A percentile compares a stretch with the other conserved stretches of the same genome.
Conservation (phyloP, 306 rosid genomes). For the Ceratonia siliqua region DNA sequence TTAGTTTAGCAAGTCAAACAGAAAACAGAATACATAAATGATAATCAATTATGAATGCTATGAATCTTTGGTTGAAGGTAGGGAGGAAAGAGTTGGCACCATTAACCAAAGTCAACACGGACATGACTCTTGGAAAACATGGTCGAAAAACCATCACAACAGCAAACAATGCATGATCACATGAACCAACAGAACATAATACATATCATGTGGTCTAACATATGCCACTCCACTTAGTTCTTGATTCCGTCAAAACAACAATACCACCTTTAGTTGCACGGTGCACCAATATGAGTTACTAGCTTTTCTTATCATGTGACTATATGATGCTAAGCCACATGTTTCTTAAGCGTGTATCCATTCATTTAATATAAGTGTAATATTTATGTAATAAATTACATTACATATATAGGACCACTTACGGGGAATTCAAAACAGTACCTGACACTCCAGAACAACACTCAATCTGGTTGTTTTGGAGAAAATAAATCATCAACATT, state of each 20-base stretch:
- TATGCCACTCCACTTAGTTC: not conserved
- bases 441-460: not conserved
- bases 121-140: not conserved
- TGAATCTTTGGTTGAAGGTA: not conserved
- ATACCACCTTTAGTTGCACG: not conserved
- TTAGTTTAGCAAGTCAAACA: conserved; percentile 19
- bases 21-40: not conserved
- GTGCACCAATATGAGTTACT: not conserved
- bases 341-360: not conserved
- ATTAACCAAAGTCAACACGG: not conserved
- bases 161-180: not conserved
- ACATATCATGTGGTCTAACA: not conserved
- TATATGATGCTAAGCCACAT: not conserved
- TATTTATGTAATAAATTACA: not conserved
- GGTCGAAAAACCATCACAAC: not conserved
- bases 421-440: not conserved
- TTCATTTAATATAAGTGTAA: not conserved
- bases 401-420: not conserved
- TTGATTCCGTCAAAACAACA: not conserved
- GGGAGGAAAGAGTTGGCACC: conserved; percentile 7
- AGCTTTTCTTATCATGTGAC: not conserved
- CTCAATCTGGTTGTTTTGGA: not conserved
- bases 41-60: not conserved
- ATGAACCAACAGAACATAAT: not conserved
- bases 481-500: not conserved